Conservation (phyloP, 164 flowering plant genomes). For the Brasenia schreberi region DNA sequence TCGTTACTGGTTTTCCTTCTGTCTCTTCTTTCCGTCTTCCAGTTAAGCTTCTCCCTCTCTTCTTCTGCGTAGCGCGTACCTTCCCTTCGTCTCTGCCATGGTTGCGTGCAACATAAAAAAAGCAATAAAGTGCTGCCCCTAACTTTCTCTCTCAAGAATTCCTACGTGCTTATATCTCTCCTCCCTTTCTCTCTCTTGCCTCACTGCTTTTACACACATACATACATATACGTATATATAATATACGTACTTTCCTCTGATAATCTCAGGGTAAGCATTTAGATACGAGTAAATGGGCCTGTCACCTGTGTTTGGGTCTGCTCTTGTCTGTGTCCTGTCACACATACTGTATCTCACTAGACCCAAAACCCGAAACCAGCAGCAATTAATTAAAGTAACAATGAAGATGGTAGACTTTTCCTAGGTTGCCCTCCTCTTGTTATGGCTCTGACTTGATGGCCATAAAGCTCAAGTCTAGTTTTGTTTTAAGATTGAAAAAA, state of each 20-base stretch:
- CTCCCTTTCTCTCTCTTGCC: neutral
- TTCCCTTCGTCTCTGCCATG: slow-evolving; percentile 11
- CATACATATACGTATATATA: neutral
- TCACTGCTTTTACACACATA: neutral
- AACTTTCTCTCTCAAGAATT: slow-evolving; percentile 11
- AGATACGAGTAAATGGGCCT: neutral
- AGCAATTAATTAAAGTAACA: no score
- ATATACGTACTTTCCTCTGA: neutral
- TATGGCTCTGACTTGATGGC: neutral
- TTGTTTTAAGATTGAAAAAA: no score
- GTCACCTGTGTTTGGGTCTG: neutral
- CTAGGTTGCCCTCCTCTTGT: neutral
- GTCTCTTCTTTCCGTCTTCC: neutral
- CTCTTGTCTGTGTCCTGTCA: neutral
- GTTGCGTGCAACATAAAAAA: slow-evolving; percentile 26
- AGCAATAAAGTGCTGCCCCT: slow-evolving; percentile 13
- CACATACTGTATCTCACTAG: neutral
- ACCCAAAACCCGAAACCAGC: neutral
- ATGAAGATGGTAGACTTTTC: neutral
- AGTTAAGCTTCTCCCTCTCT: slow-evolving; percentile 2
- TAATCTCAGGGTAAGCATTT: neutral
- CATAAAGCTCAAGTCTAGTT: neutral
- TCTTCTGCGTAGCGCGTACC: slow-evolving; percentile 8
- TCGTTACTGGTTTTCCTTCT: neutral
- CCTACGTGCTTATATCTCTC: neutral